Base-by-base conservation (phyloP, 2,329 filamentous ascomycete species). In the Paecilomyces fulvus region DNA sequence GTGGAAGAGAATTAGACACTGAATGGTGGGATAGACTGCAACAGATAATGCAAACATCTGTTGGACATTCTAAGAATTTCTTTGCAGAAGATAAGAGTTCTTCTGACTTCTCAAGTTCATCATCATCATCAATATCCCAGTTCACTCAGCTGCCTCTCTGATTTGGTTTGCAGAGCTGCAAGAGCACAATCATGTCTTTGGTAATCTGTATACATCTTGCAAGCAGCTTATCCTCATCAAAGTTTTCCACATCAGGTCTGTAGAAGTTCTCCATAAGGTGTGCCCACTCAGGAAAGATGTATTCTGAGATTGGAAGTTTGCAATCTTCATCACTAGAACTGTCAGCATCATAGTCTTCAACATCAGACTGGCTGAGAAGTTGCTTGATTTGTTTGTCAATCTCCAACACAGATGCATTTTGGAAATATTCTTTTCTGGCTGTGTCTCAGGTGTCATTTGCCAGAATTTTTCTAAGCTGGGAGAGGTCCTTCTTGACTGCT, bases 301-400 rank as follows among this genome's bases (percentile, higher is more conserved):
- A 21, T 21, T 21, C 21, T 3, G 21, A 3, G 21, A 21, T 3
- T 21, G 21, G 21, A 3, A 21, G 21, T 21, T 21, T 3, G 21
- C 21, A 21, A 21, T 21, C 21, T 21, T 21, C 3, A 21, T 21
- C 21, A 60, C 87, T 83, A 61, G 94, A 90, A 23, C 75, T 79
- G 55, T 91, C 80, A 30, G 82, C 83, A 55, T 92, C 86, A 53
- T 86, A 79, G 66, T 92, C 92, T 68, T 94, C 21, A 1, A 3
- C 89, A 48, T 66, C 37, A 63, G 54, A 51, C 17, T 64, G 14
- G 21, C 59, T 54, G 12, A 66, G 61, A 46, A 66, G 61, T 53
- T 65, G 55, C 25, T 65, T 65, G 17, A 66, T 66, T 57, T 67
- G 53, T 59, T 56, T 43, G 54, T 66, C 51, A 23, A 67, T 53